Conservation (phyloP, 306 rosid species). For the Rosa rugosa region DNA sequence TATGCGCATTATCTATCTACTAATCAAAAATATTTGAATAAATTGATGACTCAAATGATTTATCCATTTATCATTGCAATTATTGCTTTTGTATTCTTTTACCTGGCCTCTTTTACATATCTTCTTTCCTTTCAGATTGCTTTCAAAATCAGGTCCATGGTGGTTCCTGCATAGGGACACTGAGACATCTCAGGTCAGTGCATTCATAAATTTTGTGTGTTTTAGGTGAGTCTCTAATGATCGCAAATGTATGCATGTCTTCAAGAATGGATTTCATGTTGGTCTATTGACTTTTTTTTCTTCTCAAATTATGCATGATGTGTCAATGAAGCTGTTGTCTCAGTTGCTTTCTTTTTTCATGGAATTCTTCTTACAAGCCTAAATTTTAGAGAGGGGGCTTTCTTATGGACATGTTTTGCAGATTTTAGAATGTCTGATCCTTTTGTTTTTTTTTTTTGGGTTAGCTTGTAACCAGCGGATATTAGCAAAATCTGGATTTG, state of each 20-base stretch:
- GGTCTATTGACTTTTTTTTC: neutral
- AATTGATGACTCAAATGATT: neutral
- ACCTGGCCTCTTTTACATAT: neutral
- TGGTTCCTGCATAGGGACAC: conserved; percentile 76
- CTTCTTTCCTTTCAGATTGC: conserved; percentile 55
- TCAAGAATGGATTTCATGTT: neutral
- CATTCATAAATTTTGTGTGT: conserved; percentile 4
- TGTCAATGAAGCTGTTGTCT: neutral
- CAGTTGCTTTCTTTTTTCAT: neutral
- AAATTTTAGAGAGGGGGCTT: neutral
- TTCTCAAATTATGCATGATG: neutral
- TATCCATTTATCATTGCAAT: conserved; percentile 5
- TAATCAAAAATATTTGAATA: neutral
- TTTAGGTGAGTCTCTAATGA: neutral
- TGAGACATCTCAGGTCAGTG: conserved; percentile 49
- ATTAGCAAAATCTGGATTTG: conserved; percentile 10
- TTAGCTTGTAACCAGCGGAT: conserved; percentile 25
- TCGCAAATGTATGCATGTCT: neutral
- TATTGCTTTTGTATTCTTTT: conserved; percentile 3
- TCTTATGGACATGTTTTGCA: too few relatives aligned
- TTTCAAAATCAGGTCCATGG: conserved; percentile 87
- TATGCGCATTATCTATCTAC: neutral
- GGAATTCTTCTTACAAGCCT: neutral
- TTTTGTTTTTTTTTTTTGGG: neutral
- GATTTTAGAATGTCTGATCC: neutral